These are phyloP conservation scores for Macrophomina pseudophaseolina DNA, from an alignment of 2,329 filamentous ascomycete genomes.

Conservation along the genomic window DNA sequence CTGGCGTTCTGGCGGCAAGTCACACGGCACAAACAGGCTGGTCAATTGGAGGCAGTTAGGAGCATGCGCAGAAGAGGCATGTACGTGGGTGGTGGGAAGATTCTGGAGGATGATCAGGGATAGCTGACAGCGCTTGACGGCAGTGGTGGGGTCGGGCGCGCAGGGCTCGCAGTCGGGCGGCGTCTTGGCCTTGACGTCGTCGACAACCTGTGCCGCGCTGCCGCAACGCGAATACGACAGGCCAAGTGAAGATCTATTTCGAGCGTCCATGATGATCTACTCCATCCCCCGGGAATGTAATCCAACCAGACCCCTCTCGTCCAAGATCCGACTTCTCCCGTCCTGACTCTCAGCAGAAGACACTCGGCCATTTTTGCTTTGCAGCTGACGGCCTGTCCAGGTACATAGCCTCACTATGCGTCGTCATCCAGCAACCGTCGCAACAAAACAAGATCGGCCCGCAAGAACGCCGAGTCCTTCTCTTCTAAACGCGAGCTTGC, in stretches of 20 bases:
- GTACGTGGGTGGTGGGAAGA: background rate
- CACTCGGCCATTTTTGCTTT: too few relatives aligned
- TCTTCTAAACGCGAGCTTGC: background rate
- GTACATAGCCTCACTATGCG: slow-evolving; percentile 13
- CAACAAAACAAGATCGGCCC: too few relatives aligned
- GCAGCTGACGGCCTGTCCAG: background rate
- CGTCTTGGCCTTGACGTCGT: slow-evolving; percentile 24
- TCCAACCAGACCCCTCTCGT: background rate
- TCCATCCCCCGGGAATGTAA: too few relatives aligned
- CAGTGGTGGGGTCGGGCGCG: slow-evolving; percentile 26
- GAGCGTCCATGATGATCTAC: too few relatives aligned
- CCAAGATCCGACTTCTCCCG: background rate
- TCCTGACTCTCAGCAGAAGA: too few relatives aligned
- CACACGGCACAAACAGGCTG: slow-evolving; percentile 16
- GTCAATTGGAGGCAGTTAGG: slow-evolving; percentile 5
- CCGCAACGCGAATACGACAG: slow-evolving; percentile 22
- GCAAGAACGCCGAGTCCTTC: background rate
- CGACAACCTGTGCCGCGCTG: background rate
- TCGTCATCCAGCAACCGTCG: background rate
- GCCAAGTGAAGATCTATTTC: background rate
- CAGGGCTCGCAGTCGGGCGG: slow-evolving; percentile 11
- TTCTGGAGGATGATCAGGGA: slow-evolving; percentile 23
- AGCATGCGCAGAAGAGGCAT: slow-evolving; percentile 1
- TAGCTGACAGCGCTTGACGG: slow-evolving; percentile 12
- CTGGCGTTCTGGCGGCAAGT: slow-evolving; percentile 10